phyloP scores from a whole-genome alignment of 495 filamentous ascomycete genomes.

The Stereocaulon alpinum region DNA sequence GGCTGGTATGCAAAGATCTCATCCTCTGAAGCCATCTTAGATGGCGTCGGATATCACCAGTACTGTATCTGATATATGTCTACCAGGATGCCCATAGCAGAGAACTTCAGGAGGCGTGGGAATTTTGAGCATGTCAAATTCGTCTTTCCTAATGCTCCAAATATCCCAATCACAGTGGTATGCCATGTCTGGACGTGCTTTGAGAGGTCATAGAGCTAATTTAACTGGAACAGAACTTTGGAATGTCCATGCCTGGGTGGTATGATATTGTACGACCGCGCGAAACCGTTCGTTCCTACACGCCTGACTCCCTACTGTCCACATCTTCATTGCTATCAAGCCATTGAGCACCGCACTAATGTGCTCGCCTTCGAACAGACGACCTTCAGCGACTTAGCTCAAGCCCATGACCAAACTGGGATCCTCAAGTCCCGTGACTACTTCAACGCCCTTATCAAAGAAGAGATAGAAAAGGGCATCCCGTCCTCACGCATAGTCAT shows the following conservation, averaged over 20 bases:
- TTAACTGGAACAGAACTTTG: conserved; percentile 49
- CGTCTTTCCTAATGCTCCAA: conserved; percentile 87
- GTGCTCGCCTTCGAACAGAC: conserved; percentile 3
- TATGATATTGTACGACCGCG: conserved; percentile 20
- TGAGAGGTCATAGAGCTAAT: not conserved
- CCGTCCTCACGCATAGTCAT: conserved; percentile 73
- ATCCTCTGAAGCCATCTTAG: not conserved
- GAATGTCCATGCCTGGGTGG: conserved; percentile 48
- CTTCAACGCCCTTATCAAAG: conserved; percentile 71
- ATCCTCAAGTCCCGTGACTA: conserved; percentile 62
- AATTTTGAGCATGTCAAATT: conserved; percentile 87
- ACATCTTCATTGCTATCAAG: not conserved
- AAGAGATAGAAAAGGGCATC: conserved; percentile 75
- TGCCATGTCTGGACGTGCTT: conserved; percentile 21
- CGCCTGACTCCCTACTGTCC: not conserved
- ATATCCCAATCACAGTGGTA: conserved; percentile 80
- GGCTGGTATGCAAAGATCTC: conserved; percentile 48
- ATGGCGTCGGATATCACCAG: no score
- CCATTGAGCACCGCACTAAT: not conserved
- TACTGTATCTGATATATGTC: not conserved
- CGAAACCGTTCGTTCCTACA: not conserved
- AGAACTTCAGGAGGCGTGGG: conserved; percentile 77
- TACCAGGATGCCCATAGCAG: conserved; percentile 59
- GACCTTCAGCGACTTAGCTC: conserved; percentile 29
- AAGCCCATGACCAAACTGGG: conserved; percentile 70